Base-by-base conservation (phyloP, 805 yeast species). In the Metahyphopichia silvanorum region DNA sequence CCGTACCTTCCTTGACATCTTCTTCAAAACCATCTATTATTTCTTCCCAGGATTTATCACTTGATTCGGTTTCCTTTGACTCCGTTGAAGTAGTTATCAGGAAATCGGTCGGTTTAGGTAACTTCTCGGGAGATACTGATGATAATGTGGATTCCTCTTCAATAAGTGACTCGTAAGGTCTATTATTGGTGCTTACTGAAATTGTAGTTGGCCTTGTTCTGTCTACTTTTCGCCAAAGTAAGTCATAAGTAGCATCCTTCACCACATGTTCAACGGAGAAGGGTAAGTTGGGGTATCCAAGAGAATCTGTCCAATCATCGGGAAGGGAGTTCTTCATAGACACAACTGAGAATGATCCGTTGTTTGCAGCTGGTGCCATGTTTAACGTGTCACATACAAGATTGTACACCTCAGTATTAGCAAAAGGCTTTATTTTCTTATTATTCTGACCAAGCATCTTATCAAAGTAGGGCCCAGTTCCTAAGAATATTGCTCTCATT, bases 401-500 rank as follows among this genome's bases (percentile, higher is more conserved):
- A 43, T 81, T 77, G 57, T 86, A 89, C 4, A 89, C 69, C 39
- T 87, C 85, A 10, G 73, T 64, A 53, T 87, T 91, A 8, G 69
- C 60, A 47, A 89, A 83, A 4, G 96, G 95, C 40, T 61, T 54
- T 15, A 76, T 61, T 43, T 63, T 63, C 33, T 45, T 40, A 11
- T 33, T 32, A 13, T 47, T 34, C 4, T 21, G n/a, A 5, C 66
- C 57, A 13, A 66, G 56, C 24, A 52, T 58, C 16, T 46, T 37
- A 24, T 59, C 49, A 55, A 89, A 88, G 48, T 71, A 84, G 0
- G 96, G 96, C 0, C 98, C 98, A 2, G 70, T 55, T 0, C 82
- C 95, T 25, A 86, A 46, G 53, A 91, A 89, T 7, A 86, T 46
- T 0, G 95, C 88, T 31, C 95, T 63, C 96, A 88, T 88, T 36